Conservation (phyloP, 2,329 filamentous ascomycete species). For the Penicillium psychrosexuale region DNA sequence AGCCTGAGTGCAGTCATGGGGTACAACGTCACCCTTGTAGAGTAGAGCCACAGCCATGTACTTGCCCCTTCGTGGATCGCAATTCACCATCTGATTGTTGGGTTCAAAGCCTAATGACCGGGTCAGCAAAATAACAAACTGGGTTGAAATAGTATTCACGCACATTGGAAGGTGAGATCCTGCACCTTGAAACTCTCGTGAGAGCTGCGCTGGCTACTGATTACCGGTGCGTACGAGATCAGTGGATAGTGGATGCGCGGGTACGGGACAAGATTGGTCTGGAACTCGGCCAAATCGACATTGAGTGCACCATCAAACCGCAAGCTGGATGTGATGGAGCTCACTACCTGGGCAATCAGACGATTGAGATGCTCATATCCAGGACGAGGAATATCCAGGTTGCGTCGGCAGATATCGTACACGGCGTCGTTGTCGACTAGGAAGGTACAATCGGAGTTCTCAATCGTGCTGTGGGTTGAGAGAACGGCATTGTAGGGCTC, state of each 20-base stretch:
- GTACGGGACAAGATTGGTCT: slow-evolving; percentile 67
- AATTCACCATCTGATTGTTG: slow-evolving; percentile 68
- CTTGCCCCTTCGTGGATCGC: slow-evolving; percentile 63
- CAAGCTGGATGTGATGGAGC: slow-evolving; percentile 63
- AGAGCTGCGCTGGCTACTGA: slow-evolving; percentile 68
- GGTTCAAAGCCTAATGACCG: slow-evolving; percentile 56
- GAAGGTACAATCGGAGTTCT: slow-evolving; percentile 67
- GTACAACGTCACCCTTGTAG: slow-evolving; percentile 65
- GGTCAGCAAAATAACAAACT: slow-evolving; percentile 5
- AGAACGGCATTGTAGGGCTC: slow-evolving; percentile 64
- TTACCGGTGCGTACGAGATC: slow-evolving; percentile 63
- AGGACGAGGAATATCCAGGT: slow-evolving; percentile 62
- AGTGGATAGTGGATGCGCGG: slow-evolving; percentile 66
- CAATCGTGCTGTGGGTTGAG: slow-evolving; percentile 59
- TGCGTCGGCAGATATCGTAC: slow-evolving; percentile 65
- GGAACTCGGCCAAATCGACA: slow-evolving; percentile 67
- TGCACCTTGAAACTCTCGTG: slow-evolving; percentile 86
- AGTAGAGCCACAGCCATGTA: slow-evolving; percentile 67
- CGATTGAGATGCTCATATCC: slow-evolving; percentile 64
- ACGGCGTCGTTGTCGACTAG: slow-evolving; percentile 67
- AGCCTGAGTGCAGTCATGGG: slow-evolving; percentile 59
- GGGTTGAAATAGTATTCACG: slow-evolving; percentile 4
- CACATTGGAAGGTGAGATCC: slow-evolving; percentile 67
- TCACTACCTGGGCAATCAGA: slow-evolving; percentile 65
- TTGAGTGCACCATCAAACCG: slow-evolving; percentile 66